Percentiles rank a stretch among this genome's conserved stretches.
Evolutionary conservation across 2,329 filamentous ascomycete genomes (phyloP).

Genomic region (Gremmenia infestans): DNA sequence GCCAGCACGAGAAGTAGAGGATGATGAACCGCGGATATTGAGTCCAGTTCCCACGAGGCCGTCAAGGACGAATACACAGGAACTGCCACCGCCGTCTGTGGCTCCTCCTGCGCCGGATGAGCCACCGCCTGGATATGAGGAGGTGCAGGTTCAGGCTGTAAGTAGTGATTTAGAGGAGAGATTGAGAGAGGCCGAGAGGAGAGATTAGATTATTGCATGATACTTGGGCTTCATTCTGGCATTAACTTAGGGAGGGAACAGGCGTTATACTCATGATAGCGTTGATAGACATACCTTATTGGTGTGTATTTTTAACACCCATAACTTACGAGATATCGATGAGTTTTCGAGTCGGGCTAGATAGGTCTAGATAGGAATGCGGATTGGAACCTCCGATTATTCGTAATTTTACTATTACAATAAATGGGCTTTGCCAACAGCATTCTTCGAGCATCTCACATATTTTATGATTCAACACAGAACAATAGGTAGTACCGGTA

Average conservation of each 20-base stretch:
- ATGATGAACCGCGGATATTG: constrained; percentile 19
- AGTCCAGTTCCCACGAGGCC: constrained; percentile 19
- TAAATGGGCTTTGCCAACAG: no score
- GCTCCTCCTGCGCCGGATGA: constrained; percentile 51
- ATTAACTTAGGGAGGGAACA: constrained; percentile 3
- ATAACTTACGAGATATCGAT: neutral
- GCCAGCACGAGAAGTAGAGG: constrained; percentile 36
- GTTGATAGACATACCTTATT: neutral
- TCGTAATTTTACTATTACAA: no score
- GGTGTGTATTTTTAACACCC: neutral
- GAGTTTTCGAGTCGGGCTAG: no score
- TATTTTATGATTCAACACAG: neutral
- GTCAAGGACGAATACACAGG: constrained; percentile 8
- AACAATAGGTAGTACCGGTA: neutral
- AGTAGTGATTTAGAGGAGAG: constrained; percentile 59
- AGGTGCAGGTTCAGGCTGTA: constrained; percentile 71
- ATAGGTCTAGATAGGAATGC: no score
- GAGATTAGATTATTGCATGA: neutral
- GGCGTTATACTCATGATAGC: constrained; percentile 1
- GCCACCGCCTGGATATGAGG: constrained; percentile 87
- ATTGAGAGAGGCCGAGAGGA: constrained; percentile 63
- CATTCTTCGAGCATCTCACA: neutral
- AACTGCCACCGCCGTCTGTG: constrained; percentile 15
- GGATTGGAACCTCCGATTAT: no score
- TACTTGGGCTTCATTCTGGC: neutral